Percentiles rank a stretch among this genome's conserved stretches.
Evolutionary conservation across 345 rosid species (phyloP).

Genomic region (Rubroshorea leprosula): DNA sequence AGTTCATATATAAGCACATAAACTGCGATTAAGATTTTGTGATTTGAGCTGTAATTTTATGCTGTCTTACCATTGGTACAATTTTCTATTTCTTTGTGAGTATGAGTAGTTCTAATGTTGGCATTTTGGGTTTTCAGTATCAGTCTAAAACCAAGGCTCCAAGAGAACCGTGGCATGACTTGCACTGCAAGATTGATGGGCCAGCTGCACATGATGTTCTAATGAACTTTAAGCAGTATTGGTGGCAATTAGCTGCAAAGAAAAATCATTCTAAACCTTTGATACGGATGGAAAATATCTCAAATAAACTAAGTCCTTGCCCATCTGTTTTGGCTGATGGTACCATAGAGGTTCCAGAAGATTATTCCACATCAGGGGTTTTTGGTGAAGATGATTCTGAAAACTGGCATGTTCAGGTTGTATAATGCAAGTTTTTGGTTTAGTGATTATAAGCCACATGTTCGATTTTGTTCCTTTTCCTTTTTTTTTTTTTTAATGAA

Average conservation of each 20-base stretch:
- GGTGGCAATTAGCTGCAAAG: conserved; percentile 83
- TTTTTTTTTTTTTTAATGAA: too few relatives aligned
- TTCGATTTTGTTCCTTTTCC: neutral
- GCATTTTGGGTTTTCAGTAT: conserved; percentile 9
- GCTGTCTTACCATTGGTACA: too few relatives aligned
- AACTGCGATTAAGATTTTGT: too few relatives aligned
- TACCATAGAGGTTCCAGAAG: conserved; percentile 45
- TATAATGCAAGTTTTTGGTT: neutral
- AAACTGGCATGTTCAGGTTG: conserved; percentile 90
- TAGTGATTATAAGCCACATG: too few relatives aligned
- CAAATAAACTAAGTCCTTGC: conserved; percentile 81
- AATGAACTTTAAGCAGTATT: conserved; percentile 92
- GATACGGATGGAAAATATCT: conserved; percentile 76
- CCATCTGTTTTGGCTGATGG: conserved; percentile 26
- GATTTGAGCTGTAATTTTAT: too few relatives aligned
- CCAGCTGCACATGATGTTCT: conserved; percentile 96
- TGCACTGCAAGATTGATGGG: conserved; percentile 86
- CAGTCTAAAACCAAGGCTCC: conserved; percentile 72
- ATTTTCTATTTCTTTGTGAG: neutral
- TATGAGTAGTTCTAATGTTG: conserved; percentile 12
- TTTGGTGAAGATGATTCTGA: conserved; percentile 50
- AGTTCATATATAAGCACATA: neutral
- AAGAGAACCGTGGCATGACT: conserved; percentile 97
- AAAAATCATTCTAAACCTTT: conserved; percentile 67
- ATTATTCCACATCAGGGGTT: conserved; percentile 45